Evolutionary conservation across 352 stramenopile genomes (phyloP).

Genomic region (Phytophthora cactorum): DNA sequence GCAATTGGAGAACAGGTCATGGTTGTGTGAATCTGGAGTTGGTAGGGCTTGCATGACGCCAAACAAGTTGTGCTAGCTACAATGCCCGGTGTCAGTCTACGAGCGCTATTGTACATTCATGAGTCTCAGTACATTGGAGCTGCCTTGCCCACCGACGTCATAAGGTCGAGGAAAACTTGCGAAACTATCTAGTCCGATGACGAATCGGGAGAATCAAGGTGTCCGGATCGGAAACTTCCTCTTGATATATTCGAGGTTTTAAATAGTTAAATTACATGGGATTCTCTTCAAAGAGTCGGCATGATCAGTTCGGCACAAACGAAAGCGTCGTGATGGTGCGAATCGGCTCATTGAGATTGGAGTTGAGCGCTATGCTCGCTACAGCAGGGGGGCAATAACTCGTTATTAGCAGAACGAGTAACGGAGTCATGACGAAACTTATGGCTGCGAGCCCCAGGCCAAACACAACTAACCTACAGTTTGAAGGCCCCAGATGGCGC

Average conservation of each 20-base stretch:
- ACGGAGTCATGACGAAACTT: constrained; percentile 19
- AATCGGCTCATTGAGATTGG: constrained; percentile 48
- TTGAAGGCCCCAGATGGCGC: constrained; percentile 15
- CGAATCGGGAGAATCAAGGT: too few species aligned
- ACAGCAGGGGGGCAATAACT: constrained; percentile 32
- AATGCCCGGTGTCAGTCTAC: too few species aligned
- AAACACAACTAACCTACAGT: constrained; percentile 16
- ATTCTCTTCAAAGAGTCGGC: not conserved
- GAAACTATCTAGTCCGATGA: too few species aligned
- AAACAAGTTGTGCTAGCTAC: too few species aligned
- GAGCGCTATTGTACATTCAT: not conserved
- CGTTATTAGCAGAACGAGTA: constrained; percentile 29
- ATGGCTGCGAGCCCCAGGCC: constrained; percentile 2
- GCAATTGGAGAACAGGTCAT: constrained; percentile 47
- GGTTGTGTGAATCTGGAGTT: not conserved
- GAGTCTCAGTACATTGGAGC: too few species aligned
- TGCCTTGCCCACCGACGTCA: too few species aligned
- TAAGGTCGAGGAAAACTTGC: too few species aligned
- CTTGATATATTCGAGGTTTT: not conserved
- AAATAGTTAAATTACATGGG: constrained; percentile 8
- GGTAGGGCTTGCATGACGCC: too few species aligned
- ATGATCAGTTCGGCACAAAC: constrained; percentile 4
- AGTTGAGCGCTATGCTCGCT: constrained; percentile 46
- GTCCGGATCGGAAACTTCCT: too few species aligned
- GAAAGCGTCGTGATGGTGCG: constrained; percentile 30